phyloP scores from a whole-genome alignment of 139 green algal genomes.

The Tetraselmis striata region DNA sequence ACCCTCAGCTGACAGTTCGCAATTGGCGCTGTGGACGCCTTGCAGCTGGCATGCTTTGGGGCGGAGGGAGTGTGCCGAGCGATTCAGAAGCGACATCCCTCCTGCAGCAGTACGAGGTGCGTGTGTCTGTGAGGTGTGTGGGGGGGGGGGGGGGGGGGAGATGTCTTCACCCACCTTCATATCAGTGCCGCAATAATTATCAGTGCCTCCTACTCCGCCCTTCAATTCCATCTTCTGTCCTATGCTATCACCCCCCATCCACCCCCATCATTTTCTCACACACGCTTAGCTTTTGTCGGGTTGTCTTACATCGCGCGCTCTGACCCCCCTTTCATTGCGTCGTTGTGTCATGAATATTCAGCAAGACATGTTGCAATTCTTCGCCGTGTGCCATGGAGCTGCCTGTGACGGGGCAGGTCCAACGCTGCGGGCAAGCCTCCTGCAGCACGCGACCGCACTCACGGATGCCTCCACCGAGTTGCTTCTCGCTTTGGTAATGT shows the following conservation, averaged over 20 bases:
- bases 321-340: too few species aligned
- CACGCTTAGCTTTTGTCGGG: background rate
- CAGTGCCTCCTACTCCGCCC: too few species aligned
- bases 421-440: background rate
- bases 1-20: too few species aligned
- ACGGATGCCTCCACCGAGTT: background rate
- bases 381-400: background rate
- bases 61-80: background rate
- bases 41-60: background rate
- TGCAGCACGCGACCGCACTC: background rate
- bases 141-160: too few species aligned
- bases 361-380: background rate
- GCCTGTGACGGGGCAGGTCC: background rate
- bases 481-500: background rate
- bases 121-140: background rate
- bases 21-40: background rate
- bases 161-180: too few species aligned
- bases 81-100: background rate
- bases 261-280: background rate
- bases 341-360: background rate
- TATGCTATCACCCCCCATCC: too few species aligned
- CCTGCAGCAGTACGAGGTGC: background rate
- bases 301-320: too few species aligned
- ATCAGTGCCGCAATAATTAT: too few species aligned
- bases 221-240: too few species aligned